Conservation (phyloP, 345 rosid species). For the Melaleuca alternifolia region DNA sequence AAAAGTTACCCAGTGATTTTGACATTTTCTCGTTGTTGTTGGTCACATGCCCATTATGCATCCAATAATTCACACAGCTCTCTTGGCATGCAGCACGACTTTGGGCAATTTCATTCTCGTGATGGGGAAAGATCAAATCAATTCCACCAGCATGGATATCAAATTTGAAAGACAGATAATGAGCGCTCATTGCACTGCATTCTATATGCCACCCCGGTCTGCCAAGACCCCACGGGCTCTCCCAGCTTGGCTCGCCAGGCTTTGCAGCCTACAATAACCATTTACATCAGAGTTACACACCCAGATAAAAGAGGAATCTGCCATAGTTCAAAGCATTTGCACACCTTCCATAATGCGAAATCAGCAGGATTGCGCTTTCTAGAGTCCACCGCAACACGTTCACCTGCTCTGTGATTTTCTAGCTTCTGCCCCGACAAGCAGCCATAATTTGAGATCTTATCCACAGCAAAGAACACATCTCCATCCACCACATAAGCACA, state of each 20-base stretch:
- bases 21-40: slow-evolving; percentile 1
- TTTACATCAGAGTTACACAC: background rate
- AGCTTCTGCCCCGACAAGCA: slow-evolving; percentile 58
- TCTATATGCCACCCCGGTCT: slow-evolving; percentile 99
- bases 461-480: slow-evolving; percentile 76
- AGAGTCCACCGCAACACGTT: slow-evolving; percentile 73
- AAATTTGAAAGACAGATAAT: background rate
- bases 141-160: slow-evolving; percentile 1
- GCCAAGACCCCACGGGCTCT: slow-evolving; percentile 87
- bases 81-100: background rate
- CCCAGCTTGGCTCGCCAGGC: slow-evolving; percentile 86
- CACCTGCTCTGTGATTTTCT: slow-evolving; percentile 76
- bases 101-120: background rate
- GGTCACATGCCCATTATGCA: slow-evolving; percentile 1
- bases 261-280: slow-evolving; percentile 63
- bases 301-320: background rate
- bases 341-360: slow-evolving; percentile 91
- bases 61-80: background rate
- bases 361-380: slow-evolving; percentile 84
- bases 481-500: slow-evolving; percentile 66
- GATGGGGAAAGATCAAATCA: background rate
- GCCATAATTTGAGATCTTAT: slow-evolving; percentile 68
- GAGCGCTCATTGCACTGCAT: slow-evolving; percentile 1
- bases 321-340: background rate
- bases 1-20: slow-evolving; percentile 1